Evolutionary conservation across 306 rosid genomes (phyloP), one percentile per base, ranked within the genome.

Genomic region (Medicago arabica): DNA sequence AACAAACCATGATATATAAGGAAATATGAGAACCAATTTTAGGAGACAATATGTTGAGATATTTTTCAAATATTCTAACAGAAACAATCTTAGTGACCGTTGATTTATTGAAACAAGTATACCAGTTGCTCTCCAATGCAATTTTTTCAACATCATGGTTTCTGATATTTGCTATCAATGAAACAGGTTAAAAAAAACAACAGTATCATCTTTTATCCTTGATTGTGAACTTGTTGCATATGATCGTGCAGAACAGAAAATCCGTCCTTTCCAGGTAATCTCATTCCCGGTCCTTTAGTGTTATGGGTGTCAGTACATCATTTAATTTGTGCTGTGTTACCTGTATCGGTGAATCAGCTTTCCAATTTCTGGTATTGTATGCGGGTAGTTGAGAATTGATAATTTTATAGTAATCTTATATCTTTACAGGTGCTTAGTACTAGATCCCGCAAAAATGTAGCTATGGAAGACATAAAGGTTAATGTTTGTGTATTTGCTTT

Each of bases 221-320:
- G 97, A 95, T 75, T 92, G 98, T 77, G 97, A 95, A 86, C 75
- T 95, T 78, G 98, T 92, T 86, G 98, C 93, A 61, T 95, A 92
- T 82, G 88, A 95, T 62, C 93, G 89, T 76, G 85, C 19, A 76
- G 81, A 83, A 15, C 79, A 84, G 62, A 84, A 75, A 76, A 92
- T 95, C 84, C 87, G 75, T 19, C 90, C 98, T 53, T 95, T 95
- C 81, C 97, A 92, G 97, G 98, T 92, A 88, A 61, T 78, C 63
- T 68, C 57, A 19, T 34, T 74, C n/a, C 67, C 46, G 72, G 31
- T 50, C 46, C 57, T 46, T 25, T 21, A 28, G 39, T 46, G 8
- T 75, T 68, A 25, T 39, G 19, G 34, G 47, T 28, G 58, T 14
- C 17, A n/a, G 12, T 16, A 49, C 84, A 75, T 72, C 41, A 23